Evolutionary conservation across 257 asterid species (phyloP).

Genomic region (Solanum chiquidenum): DNA sequence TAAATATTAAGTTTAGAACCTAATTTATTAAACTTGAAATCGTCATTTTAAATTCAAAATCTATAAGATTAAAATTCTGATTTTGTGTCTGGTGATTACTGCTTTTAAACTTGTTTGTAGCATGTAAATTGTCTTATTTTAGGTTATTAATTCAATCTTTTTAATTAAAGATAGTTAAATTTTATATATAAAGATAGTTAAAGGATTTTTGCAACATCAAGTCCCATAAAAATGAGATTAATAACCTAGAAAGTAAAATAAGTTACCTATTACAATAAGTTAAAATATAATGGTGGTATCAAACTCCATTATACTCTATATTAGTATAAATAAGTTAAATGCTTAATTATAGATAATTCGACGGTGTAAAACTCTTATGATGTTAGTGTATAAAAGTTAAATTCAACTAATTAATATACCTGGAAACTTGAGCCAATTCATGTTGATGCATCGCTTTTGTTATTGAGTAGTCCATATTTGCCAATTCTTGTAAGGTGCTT

Average conservation of each 20-base stretch:
- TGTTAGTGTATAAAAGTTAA: background rate
- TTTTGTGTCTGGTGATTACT: too few species aligned
- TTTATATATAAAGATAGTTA: background rate
- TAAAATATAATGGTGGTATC: background rate
- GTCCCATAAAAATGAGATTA: background rate
- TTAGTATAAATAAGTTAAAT: too few species aligned
- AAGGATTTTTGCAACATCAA: background rate
- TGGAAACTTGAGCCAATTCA: constrained; percentile 24
- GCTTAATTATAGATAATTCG: too few species aligned
- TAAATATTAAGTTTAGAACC: too few species aligned
- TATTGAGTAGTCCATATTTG: constrained; percentile 6
- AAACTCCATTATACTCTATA: too few species aligned
- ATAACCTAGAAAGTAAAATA: background rate
- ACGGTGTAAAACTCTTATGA: background rate
- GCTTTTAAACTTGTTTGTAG: too few species aligned
- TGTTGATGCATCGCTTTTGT: constrained; percentile 8
- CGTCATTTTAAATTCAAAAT: too few species aligned
- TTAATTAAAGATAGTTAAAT: too few species aligned
- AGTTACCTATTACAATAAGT: background rate
- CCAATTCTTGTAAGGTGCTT: constrained; percentile 20
- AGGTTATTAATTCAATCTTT: too few species aligned
- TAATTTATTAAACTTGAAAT: too few species aligned
- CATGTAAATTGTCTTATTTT: background rate
- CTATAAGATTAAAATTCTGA: too few species aligned
- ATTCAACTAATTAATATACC: constrained; percentile 8